phyloP scores from a whole-genome alignment of 176 grass and related monocot genomes.

The Typha latifolia region DNA sequence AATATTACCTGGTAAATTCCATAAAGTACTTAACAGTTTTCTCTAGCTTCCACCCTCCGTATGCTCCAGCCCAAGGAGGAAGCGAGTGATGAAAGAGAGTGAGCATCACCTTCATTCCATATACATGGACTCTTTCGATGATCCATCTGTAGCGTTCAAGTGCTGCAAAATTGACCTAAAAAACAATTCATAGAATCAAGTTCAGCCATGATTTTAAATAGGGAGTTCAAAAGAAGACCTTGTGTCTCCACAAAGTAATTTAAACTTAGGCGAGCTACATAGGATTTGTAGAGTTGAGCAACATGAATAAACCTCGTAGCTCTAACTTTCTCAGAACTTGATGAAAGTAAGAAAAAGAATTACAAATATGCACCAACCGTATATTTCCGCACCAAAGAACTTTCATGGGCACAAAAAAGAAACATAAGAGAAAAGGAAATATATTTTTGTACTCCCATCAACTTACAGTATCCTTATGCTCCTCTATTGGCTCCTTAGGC shows the following conservation, averaged over 20 bases:
- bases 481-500: constrained; percentile 54
- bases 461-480: constrained; percentile 55
- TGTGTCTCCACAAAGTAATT: not conserved
- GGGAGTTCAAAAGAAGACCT: not conserved
- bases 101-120: constrained; percentile 98
- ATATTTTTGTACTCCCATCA: not conserved
- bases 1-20: constrained; percentile 69
- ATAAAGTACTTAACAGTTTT: constrained; percentile 82
- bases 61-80: constrained; percentile 92
- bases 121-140: constrained; percentile 58
- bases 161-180: constrained; percentile 89
- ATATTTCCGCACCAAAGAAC: too few relatives aligned
- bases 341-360: too few relatives aligned
- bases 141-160: constrained; percentile 89
- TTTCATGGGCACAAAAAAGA: constrained; percentile 2
- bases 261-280: not conserved
- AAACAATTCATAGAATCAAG: constrained; percentile 14
- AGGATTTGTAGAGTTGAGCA: not conserved
- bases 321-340: too few relatives aligned
- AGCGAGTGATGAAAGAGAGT: constrained; percentile 89
- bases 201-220: not conserved
- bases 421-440: constrained; percentile 1
- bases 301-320: too few relatives aligned
- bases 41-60: constrained; percentile 90
- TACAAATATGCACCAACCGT: too few relatives aligned